A percentile compares a stretch with the other conserved stretches of the same genome.
Conservation (phyloP, 1,284 basidiomycete genomes). For the Boletus semigastroideus region DNA sequence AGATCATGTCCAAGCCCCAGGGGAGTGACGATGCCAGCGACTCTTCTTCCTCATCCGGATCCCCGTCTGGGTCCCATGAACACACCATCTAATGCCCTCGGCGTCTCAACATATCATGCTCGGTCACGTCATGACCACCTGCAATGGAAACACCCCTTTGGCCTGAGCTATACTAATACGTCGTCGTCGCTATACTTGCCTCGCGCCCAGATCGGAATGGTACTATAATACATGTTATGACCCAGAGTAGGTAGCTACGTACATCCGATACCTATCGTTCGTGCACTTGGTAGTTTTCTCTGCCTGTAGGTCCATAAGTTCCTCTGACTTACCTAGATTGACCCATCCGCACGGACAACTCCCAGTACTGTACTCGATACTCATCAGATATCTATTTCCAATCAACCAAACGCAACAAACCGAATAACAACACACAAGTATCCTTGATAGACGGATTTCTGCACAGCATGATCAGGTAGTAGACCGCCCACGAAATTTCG, state of each 20-base stretch:
- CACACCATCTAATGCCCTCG: not conserved
- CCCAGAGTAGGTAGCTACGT: not conserved
- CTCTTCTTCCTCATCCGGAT: conserved; percentile 1
- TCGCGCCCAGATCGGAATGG: not conserved
- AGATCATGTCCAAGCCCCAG: conserved; percentile 14
- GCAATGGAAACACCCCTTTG: too few species aligned
- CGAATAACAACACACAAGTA: conserved; percentile 19
- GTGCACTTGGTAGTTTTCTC: too few species aligned
- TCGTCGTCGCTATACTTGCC: not conserved
- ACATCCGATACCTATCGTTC: not conserved
- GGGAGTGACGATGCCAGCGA: conserved; percentile 1
- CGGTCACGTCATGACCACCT: not conserved
- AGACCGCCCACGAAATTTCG: conserved; percentile 31
- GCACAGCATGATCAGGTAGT: conserved; percentile 29
- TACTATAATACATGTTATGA: not conserved
- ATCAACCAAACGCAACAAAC: conserved; percentile 29
- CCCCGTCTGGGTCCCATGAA: not conserved
- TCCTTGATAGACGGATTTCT: conserved; percentile 30
- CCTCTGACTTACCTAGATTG: too few species aligned
- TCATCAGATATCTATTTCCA: conserved; percentile 25
- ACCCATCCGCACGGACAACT: too few species aligned
- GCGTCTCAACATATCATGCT: not conserved
- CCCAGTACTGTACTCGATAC: too few species aligned
- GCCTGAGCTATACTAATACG: too few species aligned
- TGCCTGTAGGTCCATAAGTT: too few species aligned